phyloP scores from a whole-genome alignment of 2,329 filamentous ascomycete species.

The Aspergillus flavus region DNA sequence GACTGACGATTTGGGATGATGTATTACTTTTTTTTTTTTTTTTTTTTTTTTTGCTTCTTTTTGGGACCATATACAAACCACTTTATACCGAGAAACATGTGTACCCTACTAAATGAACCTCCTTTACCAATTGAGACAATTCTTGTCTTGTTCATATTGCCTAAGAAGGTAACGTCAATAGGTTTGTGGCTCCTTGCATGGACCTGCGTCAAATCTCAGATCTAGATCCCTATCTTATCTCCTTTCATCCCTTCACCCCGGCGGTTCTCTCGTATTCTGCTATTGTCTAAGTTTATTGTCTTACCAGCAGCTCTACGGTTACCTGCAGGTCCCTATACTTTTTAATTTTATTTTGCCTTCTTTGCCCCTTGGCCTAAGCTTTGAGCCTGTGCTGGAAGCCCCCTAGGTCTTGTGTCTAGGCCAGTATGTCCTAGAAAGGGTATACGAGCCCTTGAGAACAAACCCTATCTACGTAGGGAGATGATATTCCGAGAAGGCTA shows the following conservation, averaged over 20 bases:
- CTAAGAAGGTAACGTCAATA: conserved; percentile 1
- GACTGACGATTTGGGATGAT: conserved; percentile 14
- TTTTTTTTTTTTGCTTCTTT: conserved; percentile 9
- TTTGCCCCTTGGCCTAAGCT: background rate
- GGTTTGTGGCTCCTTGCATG: conserved; percentile 13
- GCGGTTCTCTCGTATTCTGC: background rate
- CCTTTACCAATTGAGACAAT: background rate
- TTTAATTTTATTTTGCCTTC: background rate
- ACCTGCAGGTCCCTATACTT: background rate
- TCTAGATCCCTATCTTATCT: conserved; percentile 10
- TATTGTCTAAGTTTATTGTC: background rate
- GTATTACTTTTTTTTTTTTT: conserved; percentile 8
- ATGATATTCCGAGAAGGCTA: background rate
- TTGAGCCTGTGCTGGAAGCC: background rate
- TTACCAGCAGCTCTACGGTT: background rate
- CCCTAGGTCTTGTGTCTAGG: background rate
- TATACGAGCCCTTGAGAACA: background rate
- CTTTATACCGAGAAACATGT: conserved; percentile 11
- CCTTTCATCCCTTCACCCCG: background rate
- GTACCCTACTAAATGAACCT: conserved; percentile 12
- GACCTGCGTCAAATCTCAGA: conserved; percentile 4
- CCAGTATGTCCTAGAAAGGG: background rate
- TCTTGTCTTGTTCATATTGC: background rate
- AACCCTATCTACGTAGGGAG: background rate
- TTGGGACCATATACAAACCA: background rate